Evolutionary conservation across 495 filamentous ascomycete species (phyloP), one percentile per base, ranked within the genome.

Genomic region (Trypethelium eluteriae): DNA sequence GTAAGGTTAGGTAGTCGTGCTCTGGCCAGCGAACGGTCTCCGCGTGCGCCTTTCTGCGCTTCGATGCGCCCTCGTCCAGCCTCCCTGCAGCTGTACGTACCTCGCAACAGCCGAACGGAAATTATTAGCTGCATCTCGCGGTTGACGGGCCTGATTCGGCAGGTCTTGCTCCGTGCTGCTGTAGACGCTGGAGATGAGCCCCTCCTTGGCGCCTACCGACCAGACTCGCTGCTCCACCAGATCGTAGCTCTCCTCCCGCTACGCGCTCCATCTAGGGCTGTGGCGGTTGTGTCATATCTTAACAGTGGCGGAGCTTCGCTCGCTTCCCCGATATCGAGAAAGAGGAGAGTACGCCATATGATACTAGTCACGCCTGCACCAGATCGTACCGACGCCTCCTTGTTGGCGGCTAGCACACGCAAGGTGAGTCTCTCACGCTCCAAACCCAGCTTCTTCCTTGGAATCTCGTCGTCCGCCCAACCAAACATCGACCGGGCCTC

Each of bases 101-200:
- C 25, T 25, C 36, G 25, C 18, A 34, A 36, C 32, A 59, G 53
- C 53, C 53, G 53, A 59, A 59, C 53, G 53, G 53, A 59, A 59
- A 59, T 59, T 59, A 59, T 59, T 59, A 59, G 53, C 53, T 59
- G 53, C 53, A 59, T 59, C 53, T 5, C 18, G 25, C 53, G 53
- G 53, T 59, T 59, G 53, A 59, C 25, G 18, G 53, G 53, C 53
- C 53, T 59, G 32, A 59, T 35, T 36, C 32, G 53, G 53, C 53
- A 59, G 53, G 53, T 59, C 53, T 59, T 11, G 25, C 32, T 59
- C 53, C 32, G 7, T 36, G 7, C 14, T 32, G 3, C 18, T 59
- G 34, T 34, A 59, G 53, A 36, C 53, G 53, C 53, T 59, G 25
- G 53, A 59, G 4, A 36, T 36, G 25, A 59, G 53, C 53, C 53